Conservation (phyloP, 2,329 filamentous ascomycete species). For the Amauroascus niger region DNA sequence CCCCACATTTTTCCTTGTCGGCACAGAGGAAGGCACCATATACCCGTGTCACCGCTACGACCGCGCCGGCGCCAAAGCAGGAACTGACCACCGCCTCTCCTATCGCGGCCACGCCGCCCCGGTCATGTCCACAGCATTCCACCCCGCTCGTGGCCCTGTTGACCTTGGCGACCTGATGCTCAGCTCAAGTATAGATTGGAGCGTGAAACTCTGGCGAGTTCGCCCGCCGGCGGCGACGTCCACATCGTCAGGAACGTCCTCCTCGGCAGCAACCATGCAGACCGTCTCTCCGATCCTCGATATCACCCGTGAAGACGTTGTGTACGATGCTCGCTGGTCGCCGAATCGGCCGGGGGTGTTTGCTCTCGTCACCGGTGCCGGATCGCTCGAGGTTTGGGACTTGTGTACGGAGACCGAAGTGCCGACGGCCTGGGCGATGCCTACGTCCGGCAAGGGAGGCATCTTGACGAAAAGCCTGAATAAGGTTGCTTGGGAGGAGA, state of each 20-base stretch:
- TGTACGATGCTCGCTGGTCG: slow-evolving; percentile 94
- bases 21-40: slow-evolving; percentile 92
- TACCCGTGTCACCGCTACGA: slow-evolving; percentile 97
- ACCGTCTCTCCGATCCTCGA: slow-evolving; percentile 68
- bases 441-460: slow-evolving; percentile 51
- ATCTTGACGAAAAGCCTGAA: slow-evolving; percentile 81
- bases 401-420: slow-evolving; percentile 87
- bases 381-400: slow-evolving; percentile 90
- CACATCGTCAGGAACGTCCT: slow-evolving; percentile 26
- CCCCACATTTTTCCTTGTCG: slow-evolving; percentile 93
- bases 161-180: slow-evolving; percentile 91
- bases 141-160: slow-evolving; percentile 81
- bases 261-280: slow-evolving; percentile 34
- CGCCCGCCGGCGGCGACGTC: slow-evolving; percentile 43
- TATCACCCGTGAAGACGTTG: slow-evolving; percentile 86
- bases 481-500: slow-evolving; percentile 86
- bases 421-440: slow-evolving; percentile 69
- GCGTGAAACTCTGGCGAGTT: slow-evolving; percentile 92
- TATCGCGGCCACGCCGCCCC: slow-evolving; percentile 88
- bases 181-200: slow-evolving; percentile 91
- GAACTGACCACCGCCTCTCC: slow-evolving; percentile 76
- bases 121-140: slow-evolving; percentile 93
- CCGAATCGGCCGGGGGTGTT: slow-evolving; percentile 91
- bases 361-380: slow-evolving; percentile 84
- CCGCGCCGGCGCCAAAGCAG: slow-evolving; percentile 90